These are phyloP conservation scores for Aspergillus sp. DNA, from an alignment of 2,329 filamentous ascomycete species.

Conservation along the genomic window DNA sequence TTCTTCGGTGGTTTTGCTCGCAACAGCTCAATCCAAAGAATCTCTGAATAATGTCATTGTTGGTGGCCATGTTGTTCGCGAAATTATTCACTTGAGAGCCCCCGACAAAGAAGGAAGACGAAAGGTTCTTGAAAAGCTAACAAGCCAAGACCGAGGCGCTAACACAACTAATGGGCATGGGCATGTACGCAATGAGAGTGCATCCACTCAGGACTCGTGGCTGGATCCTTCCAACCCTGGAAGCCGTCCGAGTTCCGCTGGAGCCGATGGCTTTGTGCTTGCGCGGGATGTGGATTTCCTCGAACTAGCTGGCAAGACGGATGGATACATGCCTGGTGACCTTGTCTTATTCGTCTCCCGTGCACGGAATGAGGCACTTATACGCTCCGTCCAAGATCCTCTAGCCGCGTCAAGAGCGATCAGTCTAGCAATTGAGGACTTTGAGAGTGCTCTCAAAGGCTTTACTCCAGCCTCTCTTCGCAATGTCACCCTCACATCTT, in stretches of 20 bases:
- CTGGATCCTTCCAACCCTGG: conserved; percentile 65
- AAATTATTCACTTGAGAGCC: conserved; percentile 84
- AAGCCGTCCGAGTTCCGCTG: conserved; percentile 43
- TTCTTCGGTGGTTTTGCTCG: conserved; percentile 78
- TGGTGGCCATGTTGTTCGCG: conserved; percentile 84
- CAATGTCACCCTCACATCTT: conserved; percentile 89
- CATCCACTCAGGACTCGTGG: conserved; percentile 59
- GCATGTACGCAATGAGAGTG: conserved; percentile 29
- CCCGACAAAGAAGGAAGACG: conserved; percentile 87
- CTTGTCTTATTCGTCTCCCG: conserved; percentile 78
- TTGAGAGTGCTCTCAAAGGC: conserved; percentile 76
- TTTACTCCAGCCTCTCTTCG: conserved; percentile 94
- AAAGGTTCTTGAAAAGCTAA: conserved; percentile 76
- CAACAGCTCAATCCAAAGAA: conserved; percentile 90
- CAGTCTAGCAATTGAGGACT: conserved; percentile 68
- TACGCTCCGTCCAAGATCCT: conserved; percentile 65
- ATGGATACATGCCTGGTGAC: conserved; percentile 97
- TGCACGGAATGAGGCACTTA: conserved; percentile 86
- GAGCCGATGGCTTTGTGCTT: conserved; percentile 63
- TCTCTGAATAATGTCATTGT: conserved; percentile 85
- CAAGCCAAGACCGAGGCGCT: conserved; percentile 42
- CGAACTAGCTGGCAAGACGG: conserved; percentile 87
- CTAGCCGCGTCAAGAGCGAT: conserved; percentile 52
- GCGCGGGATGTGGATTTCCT: conserved; percentile 80
- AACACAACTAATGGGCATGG: conserved; percentile 40